A percentile compares a stretch with the other conserved stretches of the same genome.
phyloP scores from a whole-genome alignment of 2,329 filamentous ascomycete genomes.

The Fusarium keratoplasticum region DNA sequence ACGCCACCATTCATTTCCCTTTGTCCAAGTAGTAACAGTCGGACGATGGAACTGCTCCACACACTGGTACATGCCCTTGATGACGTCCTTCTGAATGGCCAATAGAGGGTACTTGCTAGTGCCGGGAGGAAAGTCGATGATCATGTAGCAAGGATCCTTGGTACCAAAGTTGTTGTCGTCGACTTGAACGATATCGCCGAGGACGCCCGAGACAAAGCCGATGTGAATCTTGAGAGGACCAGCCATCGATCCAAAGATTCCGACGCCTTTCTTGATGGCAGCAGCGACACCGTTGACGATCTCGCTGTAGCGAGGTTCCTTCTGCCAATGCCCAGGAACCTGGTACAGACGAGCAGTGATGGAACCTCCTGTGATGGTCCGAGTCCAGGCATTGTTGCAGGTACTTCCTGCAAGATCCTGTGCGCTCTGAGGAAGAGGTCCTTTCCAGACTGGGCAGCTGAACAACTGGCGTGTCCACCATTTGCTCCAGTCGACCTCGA shows the following conservation, averaged over 20 bases:
- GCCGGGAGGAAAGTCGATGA: slow-evolving; percentile 15
- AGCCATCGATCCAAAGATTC: slow-evolving; percentile 1
- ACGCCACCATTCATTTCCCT: slow-evolving; percentile 23
- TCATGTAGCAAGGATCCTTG: slow-evolving; percentile 19
- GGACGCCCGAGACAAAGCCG: slow-evolving; percentile 21
- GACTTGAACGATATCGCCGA: slow-evolving; percentile 19
- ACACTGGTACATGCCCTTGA: slow-evolving; percentile 22
- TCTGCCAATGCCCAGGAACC: slow-evolving; percentile 18
- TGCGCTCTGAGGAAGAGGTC: slow-evolving; percentile 14
- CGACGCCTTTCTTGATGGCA: slow-evolving; percentile 20
- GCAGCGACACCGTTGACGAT: slow-evolving; percentile 21
- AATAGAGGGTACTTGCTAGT: slow-evolving; percentile 6
- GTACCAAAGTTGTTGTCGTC: slow-evolving; percentile 18
- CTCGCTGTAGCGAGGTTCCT: slow-evolving; percentile 11
- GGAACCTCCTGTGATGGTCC: slow-evolving; percentile 2
- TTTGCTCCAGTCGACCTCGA: background rate
- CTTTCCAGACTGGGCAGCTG: slow-evolving; percentile 19
- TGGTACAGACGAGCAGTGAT: slow-evolving; percentile 23
- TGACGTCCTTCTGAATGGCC: slow-evolving; percentile 19
- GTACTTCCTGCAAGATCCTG: slow-evolving; percentile 15
- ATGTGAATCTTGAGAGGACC: slow-evolving; percentile 22
- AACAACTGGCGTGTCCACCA: slow-evolving; percentile 8
- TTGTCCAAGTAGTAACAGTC: slow-evolving; percentile 11
- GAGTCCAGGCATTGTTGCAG: slow-evolving; percentile 7
- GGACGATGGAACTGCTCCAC: slow-evolving; percentile 24